phyloP scores from a whole-genome alignment of 805 yeast genomes.

The Starmerella bacillaris region DNA sequence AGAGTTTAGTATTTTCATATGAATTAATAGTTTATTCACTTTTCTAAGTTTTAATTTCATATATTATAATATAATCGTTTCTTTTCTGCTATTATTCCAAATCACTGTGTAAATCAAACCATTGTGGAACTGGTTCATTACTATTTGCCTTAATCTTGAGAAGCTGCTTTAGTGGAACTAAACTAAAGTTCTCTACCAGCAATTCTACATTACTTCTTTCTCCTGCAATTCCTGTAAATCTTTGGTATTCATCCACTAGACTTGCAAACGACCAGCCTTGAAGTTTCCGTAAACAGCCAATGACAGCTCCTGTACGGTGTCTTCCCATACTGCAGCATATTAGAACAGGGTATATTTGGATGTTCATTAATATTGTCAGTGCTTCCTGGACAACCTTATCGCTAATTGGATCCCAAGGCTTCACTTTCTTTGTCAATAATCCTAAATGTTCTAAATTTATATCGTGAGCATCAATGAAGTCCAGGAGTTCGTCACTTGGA shows the following conservation, averaged over 20 bases:
- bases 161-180: slow-evolving; percentile 22
- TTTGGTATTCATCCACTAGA: slow-evolving; percentile 80
- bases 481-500: slow-evolving; percentile 73
- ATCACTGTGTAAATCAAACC: no score
- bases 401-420: slow-evolving; percentile 92
- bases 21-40: neutral
- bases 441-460: slow-evolving; percentile 73
- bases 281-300: slow-evolving; percentile 77
- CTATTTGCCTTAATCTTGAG: neutral
- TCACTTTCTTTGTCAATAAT: slow-evolving; percentile 59
- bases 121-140: slow-evolving; percentile 9
- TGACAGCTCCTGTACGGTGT: slow-evolving; percentile 90
- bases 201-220: slow-evolving; percentile 85
- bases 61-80: no score
- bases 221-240: slow-evolving; percentile 85
- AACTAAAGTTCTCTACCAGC: slow-evolving; percentile 57
- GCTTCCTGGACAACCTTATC: slow-evolving; percentile 69
- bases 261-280: slow-evolving; percentile 98
- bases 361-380: slow-evolving; percentile 52
- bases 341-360: slow-evolving; percentile 61
- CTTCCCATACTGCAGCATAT: slow-evolving; percentile 98
- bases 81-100: no score
- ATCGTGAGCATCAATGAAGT: slow-evolving; percentile 54
- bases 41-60: neutral
- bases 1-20: slow-evolving; percentile 43